Evolutionary conservation across 441 rosid genomes (phyloP), one percentile per base, ranked within the genome.

Genomic region (Erysimum cheiri): DNA sequence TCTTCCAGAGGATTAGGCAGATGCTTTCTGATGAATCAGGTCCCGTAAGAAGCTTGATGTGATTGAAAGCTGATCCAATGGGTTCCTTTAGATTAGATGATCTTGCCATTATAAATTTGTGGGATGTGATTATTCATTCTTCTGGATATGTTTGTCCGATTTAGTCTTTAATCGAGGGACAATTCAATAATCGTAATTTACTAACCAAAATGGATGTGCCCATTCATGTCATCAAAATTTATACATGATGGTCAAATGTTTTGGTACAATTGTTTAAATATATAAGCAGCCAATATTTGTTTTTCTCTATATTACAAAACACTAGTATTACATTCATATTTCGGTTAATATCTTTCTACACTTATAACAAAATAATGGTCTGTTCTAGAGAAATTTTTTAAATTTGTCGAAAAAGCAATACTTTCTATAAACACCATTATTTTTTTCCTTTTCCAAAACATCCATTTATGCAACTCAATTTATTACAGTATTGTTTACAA

Each of bases 1-100:
- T 85, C 82, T 74, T 84, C 49, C 65, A 80, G 26, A 79, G 40
- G 71, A 74, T 87, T 48, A 76, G 70, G 61, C 37, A 69, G 40
- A 69, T 75, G 55, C 41, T 63, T 29, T 44, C 60, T 46, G 62
- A 67, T 57, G 64, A 69, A 22, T 5, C 60, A 11, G 44, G 5
- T 62, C 49, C 40, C 41, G 4, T 24, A 55, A 69, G 54, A 69
- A 75, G 66, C 36, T 53, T 67, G 62, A 60, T 67, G 73, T 74
- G 58, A 74, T 17, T 48, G 22, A 64, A 54, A 36, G 49, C 41
- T 71, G 7, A 61, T 31, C 46, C 10, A 4, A 8, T 60, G 1
- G 6, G 53, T 41, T 40, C 19, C 14, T 37, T 47, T 58, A 4
- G 48, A n/a, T 26, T 15, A 35, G 59, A 50, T 40, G 52, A 39